Evolutionary conservation across 1,284 basidiomycete genomes (phyloP).

Genomic region (Ustilago crameri): DNA sequence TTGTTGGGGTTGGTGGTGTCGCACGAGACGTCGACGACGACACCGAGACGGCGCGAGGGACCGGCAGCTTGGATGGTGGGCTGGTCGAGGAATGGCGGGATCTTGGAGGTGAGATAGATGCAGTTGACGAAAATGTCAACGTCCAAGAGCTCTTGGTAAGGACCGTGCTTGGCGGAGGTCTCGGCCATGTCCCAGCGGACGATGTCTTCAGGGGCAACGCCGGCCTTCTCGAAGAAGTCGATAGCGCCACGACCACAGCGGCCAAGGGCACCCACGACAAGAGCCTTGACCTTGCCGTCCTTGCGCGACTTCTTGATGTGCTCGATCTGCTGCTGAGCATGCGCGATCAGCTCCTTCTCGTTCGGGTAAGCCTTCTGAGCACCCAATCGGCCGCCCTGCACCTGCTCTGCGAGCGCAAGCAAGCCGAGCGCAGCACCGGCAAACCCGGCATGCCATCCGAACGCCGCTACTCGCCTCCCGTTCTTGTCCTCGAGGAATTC

Average conservation of each 20-base stretch:
- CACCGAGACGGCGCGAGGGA: constrained; percentile 76
- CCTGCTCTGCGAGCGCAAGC: constrained; percentile 77
- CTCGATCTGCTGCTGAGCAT: constrained; percentile 74
- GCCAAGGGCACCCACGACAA: constrained; percentile 96
- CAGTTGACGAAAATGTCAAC: constrained; percentile 99
- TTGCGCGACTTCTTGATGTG: constrained; percentile 72
- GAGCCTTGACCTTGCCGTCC: constrained; percentile 77
- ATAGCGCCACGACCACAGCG: constrained; percentile 96
- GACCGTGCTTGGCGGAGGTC: constrained; percentile 90
- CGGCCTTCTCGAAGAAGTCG: constrained; percentile 92
- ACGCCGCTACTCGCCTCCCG: constrained; percentile 95
- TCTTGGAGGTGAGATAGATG: constrained; percentile 92
- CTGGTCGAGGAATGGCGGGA: constrained; percentile 86
- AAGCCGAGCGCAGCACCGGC: constrained; percentile 94
- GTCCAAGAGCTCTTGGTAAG: constrained; percentile 93
- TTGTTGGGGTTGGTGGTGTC: constrained; percentile 99
- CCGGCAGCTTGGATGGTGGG: constrained; percentile 82
- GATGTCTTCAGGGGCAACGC: constrained; percentile 82
- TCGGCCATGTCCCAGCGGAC: constrained; percentile 97
- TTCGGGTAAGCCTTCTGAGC: constrained; percentile 79
- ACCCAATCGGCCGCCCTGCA: constrained; percentile 71
- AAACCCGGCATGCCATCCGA: constrained; percentile 98
- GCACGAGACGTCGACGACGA: constrained; percentile 97
- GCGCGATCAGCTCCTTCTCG: constrained; percentile 69
- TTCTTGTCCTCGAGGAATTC: constrained; percentile 91